Evolutionary conservation across 305 asterid genomes (phyloP), one percentile per base, ranked within the genome.

Genomic region (Ilex paraguariensis): DNA sequence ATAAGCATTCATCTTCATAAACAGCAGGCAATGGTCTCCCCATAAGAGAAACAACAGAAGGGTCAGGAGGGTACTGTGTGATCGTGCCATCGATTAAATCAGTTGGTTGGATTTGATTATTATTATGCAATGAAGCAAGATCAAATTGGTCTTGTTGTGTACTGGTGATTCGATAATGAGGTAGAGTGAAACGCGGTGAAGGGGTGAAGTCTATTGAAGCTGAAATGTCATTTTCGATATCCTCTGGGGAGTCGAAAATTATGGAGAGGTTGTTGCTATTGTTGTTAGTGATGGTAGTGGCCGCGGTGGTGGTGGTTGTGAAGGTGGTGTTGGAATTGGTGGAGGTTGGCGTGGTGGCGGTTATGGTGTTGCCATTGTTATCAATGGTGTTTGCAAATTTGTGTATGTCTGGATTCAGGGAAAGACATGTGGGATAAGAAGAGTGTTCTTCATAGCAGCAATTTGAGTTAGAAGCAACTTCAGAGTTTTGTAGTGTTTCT

Each of bases 401-500:
- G 60, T 69, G 69, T 75, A 76, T 82, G 31, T 78, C 83, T n/a
- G 74, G 31, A 8, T 64, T 65, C 40, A 54, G 52, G 59, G 78
- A 69, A 56, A 67, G 75, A 53, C 76, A 75, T 15, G 80, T 59
- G 45, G 77, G 77, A 68, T 80, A 87, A 7, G 94, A 83, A 58
- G 90, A 78, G 2, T 87, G 85, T 5, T 85, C 94, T 36, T 90
- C 95, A 66, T 82, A 85, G 72, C 84, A 76, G 60, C 87, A 69
- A 69, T 90, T 87, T 42, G 95, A 87, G 70, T 73, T 83, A 10
- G 97, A 87, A 31, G 80, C 88, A 45, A 81, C 88, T 60, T 90
- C 97, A 0, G 88, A 80, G 66, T 83, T 85, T 63, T 80, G 95
- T 49, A 86, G 62, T 0, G 80, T 75, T 57, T 81, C 89, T 10